Evolutionary conservation across 202 grass and related monocot genomes (phyloP), one percentile per base, ranked within the genome.

Genomic region (Setaria viridis): DNA sequence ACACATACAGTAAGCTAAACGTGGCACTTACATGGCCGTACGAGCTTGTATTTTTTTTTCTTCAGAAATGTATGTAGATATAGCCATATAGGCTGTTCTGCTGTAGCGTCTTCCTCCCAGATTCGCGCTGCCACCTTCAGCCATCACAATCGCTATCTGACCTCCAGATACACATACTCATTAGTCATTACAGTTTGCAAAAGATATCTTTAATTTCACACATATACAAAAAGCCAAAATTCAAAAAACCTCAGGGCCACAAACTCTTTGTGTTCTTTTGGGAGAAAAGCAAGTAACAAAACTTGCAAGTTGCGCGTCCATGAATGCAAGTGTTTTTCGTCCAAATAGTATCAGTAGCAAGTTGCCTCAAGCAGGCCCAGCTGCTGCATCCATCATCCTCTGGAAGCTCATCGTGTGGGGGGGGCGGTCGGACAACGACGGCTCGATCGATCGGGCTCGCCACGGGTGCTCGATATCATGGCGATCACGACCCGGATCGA

Each of bases 261-360:
- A 37, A 11, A 12, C 14, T 37, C 30, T 7, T 29, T 37, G 72
- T 56, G 72, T 56, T 75, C 72, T 75, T 74, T 75, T 56, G 72
- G 15, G 10, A 35, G 72, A 55, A 75, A 56, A 56, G 50, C 32
- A 55, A n/a, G 71, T 34, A 10, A 11, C 20, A n/a, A 25, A 29
- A 41, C 30, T 37, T 17, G 29, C 47, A 74, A 74, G 48, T 74
- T 37, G 32, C 1, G 33, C 32, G 15, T 15, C 63, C 14, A 66
- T 66, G 33, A 66, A 66, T 66, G 32, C 62, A 37, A 66, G 62
- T 66, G 62, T 66, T 66, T 37, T 66, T 66, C 62, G 32, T 1
- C 9, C 6, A 14, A 66, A 66, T 9, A 66, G 32, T 66, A 17
- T 17, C 6, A 16, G 63, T 5, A 9, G 63, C 32, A 66, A 66